Evolutionary conservation across 2,329 filamentous ascomycete species (phyloP).

Genomic region (Claviceps pusilla): DNA sequence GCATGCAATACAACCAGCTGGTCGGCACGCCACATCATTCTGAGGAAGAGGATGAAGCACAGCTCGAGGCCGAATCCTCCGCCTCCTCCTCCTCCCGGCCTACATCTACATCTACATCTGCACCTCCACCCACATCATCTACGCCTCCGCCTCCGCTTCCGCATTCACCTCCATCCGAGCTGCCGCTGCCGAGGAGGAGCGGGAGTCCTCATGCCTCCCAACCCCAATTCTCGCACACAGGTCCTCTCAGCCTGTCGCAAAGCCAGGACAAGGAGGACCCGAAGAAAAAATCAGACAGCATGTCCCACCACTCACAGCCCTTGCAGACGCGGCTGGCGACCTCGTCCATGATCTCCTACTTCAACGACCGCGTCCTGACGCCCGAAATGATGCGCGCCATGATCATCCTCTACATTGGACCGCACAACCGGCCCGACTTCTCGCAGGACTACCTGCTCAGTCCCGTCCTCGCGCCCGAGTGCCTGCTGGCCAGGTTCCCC

Average conservation of each 20-base stretch:
- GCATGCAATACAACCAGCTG: slow-evolving; percentile 71
- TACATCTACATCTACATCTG: no score
- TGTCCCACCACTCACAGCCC: slow-evolving; percentile 39
- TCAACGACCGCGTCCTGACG: slow-evolving; percentile 85
- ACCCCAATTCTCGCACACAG: slow-evolving; percentile 36
- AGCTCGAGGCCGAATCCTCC: slow-evolving; percentile 13
- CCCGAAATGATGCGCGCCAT: slow-evolving; percentile 99
- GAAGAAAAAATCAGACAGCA: slow-evolving; percentile 10
- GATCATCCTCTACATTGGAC: slow-evolving; percentile 95
- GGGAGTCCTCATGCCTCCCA: slow-evolving; percentile 16
- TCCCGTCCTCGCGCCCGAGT: slow-evolving; percentile 76
- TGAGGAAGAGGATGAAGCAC: slow-evolving; percentile 50
- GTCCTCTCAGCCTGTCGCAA: slow-evolving; percentile 19
- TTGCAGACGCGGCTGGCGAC: slow-evolving; percentile 80
- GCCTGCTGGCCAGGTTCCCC: slow-evolving; percentile 70
- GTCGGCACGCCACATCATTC: slow-evolving; percentile 73
- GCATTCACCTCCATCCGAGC: no score
- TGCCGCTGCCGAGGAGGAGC: slow-evolving; percentile 10
- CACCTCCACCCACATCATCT: no score
- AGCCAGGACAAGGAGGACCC: slow-evolving; percentile 7
- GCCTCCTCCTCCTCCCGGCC: neutral
- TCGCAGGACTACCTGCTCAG: slow-evolving; percentile 80
- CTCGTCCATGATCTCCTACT: slow-evolving; percentile 95
- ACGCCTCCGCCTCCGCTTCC: no score
- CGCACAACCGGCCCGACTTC: slow-evolving; percentile 86